phyloP scores from a whole-genome alignment of 306 rosid genomes.

The Quercus alba region DNA sequence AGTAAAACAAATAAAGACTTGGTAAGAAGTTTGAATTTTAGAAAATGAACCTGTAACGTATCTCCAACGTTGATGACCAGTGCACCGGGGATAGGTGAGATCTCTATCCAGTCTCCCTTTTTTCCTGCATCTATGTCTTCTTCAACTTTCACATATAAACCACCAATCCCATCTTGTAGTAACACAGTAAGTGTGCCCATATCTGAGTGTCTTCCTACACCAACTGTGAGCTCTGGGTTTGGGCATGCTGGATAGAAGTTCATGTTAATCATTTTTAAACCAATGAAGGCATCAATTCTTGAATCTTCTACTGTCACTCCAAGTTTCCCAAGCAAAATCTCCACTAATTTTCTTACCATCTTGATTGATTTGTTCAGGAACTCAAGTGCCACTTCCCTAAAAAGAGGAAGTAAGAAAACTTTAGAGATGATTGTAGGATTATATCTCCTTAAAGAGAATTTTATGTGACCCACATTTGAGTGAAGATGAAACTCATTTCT shows the following conservation, averaged over 20 bases:
- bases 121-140: slow-evolving; percentile 17
- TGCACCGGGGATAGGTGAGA: slow-evolving; percentile 60
- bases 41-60: slow-evolving; percentile 28
- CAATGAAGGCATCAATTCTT: slow-evolving; percentile 36
- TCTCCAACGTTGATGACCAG: slow-evolving; percentile 61
- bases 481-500: no score
- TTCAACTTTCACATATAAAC: slow-evolving; percentile 52
- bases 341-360: slow-evolving; percentile 36
- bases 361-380: slow-evolving; percentile 40
- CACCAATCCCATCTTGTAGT: slow-evolving; percentile 71
- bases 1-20: no score
- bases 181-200: slow-evolving; percentile 56
- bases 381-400: slow-evolving; percentile 52
- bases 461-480: no score
- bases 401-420: not conserved
- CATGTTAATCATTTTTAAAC: slow-evolving; percentile 47
- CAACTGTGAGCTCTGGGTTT: slow-evolving; percentile 67
- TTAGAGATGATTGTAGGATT: no score
- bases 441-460: no score
- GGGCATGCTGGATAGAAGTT: slow-evolving; percentile 69
- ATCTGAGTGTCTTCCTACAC: slow-evolving; percentile 71
- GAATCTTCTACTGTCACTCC: slow-evolving; percentile 40
- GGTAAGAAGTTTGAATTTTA: not conserved
- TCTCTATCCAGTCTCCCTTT: slow-evolving; percentile 50
- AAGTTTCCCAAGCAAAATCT: slow-evolving; percentile 35